Conservation (phyloP, 2,329 filamentous ascomycete species). For the Pleurostoma richardsiae region DNA sequence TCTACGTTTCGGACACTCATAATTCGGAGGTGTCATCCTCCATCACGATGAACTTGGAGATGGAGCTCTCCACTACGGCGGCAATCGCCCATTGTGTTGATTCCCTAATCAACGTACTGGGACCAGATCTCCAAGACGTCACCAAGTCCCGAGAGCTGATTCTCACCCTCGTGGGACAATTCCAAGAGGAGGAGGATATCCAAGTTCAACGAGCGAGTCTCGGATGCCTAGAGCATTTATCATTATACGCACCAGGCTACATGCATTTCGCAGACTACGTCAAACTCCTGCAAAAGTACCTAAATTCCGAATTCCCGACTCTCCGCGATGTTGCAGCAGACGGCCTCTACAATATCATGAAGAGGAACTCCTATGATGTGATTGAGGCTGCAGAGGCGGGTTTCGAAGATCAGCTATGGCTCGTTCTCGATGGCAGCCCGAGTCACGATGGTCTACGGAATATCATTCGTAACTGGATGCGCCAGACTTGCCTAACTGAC, state of each 20-base stretch:
- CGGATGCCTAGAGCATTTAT: conserved; percentile 83
- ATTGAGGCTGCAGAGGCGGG: conserved; percentile 69
- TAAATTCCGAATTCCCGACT: conserved; percentile 63
- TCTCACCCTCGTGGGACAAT: conserved; percentile 77
- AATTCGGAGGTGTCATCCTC: conserved; percentile 76
- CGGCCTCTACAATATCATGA: conserved; percentile 92
- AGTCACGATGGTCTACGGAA: conserved; percentile 76
- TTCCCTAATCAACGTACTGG: conserved; percentile 93
- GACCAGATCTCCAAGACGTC: conserved; percentile 90
- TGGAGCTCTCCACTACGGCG: conserved; percentile 76
- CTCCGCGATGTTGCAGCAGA: conserved; percentile 79
- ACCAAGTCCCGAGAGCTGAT: conserved; percentile 90
- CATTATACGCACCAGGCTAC: conserved; percentile 83
- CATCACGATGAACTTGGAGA: conserved; percentile 84
- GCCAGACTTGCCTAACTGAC: conserved; percentile 77
- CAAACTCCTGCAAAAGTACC: conserved; percentile 69
- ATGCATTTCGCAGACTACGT: conserved; percentile 85
- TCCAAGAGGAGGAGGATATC: conserved; percentile 68
- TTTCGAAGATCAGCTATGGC: conserved; percentile 88
- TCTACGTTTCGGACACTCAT: conserved; percentile 89
- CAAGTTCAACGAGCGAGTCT: conserved; percentile 72
- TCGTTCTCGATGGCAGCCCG: conserved; percentile 74
- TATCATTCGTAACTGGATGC: conserved; percentile 88
- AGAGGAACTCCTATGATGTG: conserved; percentile 80
- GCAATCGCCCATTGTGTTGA: conserved; percentile 86